Conservation (phyloP, 2,329 filamentous ascomycete species). For the Calycina herbarum region DNA sequence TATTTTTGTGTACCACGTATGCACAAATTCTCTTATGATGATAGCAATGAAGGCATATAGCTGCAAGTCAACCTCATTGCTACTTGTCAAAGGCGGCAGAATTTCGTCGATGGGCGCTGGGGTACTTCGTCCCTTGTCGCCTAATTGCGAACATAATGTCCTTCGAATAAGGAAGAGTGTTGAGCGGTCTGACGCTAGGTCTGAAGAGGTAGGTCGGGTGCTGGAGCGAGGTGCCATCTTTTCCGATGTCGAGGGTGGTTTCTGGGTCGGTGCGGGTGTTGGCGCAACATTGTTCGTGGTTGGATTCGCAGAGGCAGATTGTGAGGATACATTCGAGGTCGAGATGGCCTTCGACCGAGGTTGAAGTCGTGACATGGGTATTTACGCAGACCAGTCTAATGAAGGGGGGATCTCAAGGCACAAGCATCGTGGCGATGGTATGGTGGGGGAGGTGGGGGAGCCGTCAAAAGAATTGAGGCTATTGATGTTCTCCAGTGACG, state of each 20-base stretch:
- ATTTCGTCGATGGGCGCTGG: slow-evolving; percentile 73
- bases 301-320: slow-evolving; percentile 20
- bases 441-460: background rate
- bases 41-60: slow-evolving; percentile 91
- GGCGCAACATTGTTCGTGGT: slow-evolving; percentile 18
- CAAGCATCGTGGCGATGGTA: background rate
- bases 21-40: slow-evolving; percentile 84
- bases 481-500: background rate
- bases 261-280: slow-evolving; percentile 23
- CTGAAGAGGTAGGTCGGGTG: slow-evolving; percentile 41
- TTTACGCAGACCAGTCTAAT: background rate
- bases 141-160: slow-evolving; percentile 72
- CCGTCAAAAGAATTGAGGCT: background rate
- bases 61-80: slow-evolving; percentile 89
- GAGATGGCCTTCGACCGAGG: slow-evolving; percentile 39
- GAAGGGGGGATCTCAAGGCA: background rate
- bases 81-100: slow-evolving; percentile 87
- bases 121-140: slow-evolving; percentile 55
- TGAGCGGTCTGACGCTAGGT: slow-evolving; percentile 72
- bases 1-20: slow-evolving; percentile 90
- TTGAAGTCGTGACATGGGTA: slow-evolving; percentile 29
- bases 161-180: slow-evolving; percentile 80
- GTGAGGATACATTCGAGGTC: slow-evolving; percentile 35
- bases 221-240: slow-evolving; percentile 29
- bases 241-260: slow-evolving; percentile 19